Base-by-base conservation (phyloP, 2,329 filamentous ascomycete species). In the Ophiosphaerella herpotricha region DNA sequence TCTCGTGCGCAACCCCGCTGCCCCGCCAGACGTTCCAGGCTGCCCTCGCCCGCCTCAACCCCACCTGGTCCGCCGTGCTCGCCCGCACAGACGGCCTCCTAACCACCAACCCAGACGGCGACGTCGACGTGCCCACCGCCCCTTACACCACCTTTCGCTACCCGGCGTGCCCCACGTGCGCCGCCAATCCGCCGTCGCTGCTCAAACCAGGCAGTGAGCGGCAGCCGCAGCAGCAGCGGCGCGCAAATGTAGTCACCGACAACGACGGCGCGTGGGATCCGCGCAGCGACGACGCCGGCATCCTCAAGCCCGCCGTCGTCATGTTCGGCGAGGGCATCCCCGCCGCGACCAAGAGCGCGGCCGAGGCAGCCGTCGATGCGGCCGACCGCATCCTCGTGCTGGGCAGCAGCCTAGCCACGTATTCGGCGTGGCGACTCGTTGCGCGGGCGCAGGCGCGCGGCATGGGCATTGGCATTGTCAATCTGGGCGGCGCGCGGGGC, bases 241-340 rank as follows among this genome's bases (percentile, higher is more conserved):
- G 11, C 76, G 73, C 23, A 86, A 7, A 11, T 29, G 26, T 97
- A 1, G 79, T 88, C 54, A 82, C 89, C 11, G 93, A 97, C 64
- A 62, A 68, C 1, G 91, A 97, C 45, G 93, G 93, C 0, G 93
- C 91, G 0, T 95, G 88, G 90, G 59, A 60, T 34, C 49, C 52
- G 2, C 48, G 32, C n/a, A 64, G 60, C 16, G 16, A 56, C 57
- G 16, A 18, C 16, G 90, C 85, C 0, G 94, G 93, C 2, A 85
- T 97, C 33, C 73, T 99, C 47, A 97, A 97, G 68, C 94, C 94
- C 3, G 90, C 90, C 1, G 92, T 99, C 2, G 86, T 92, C 63
- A 97, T 97, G 91, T 97, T 97, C 71, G 94, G 94, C 13, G 94
- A 97, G 74, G 92, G 85, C 52, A 96, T 97, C 42, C 78, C 83